Conservation (phyloP, 163 green algal genomes). For the Chloroidium sp. region DNA sequence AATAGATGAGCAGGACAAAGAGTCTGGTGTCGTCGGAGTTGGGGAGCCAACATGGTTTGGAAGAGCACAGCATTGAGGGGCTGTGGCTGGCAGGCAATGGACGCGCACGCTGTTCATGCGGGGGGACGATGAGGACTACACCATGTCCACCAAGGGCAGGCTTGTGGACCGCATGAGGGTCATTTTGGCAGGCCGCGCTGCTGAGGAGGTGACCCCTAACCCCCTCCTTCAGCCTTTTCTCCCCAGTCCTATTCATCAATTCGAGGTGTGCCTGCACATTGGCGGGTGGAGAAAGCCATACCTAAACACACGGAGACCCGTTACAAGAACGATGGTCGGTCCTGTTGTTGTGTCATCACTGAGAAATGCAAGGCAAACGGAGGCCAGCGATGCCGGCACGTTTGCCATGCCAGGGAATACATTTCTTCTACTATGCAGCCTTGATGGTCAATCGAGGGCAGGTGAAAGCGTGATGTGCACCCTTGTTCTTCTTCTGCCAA, state of each 20-base stretch:
- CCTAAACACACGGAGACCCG: neutral
- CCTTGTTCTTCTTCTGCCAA: neutral
- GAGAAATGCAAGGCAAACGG: neutral
- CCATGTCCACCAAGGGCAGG: constrained; percentile 63
- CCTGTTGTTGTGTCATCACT: neutral
- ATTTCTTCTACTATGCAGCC: too few species aligned
- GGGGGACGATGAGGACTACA: constrained; percentile 77
- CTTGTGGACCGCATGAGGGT: constrained; percentile 74
- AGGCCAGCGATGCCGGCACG: neutral
- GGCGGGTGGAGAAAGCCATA: neutral
- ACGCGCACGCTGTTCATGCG: constrained; percentile 42
- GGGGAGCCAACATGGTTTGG: too few species aligned
- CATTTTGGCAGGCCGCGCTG: constrained; percentile 60
- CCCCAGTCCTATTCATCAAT: neutral
- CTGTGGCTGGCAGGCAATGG: constrained; percentile 25
- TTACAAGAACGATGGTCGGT: neutral
- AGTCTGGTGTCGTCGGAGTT: too few species aligned
- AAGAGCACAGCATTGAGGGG: neutral
- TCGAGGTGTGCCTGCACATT: neutral
- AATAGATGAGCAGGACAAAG: too few species aligned
- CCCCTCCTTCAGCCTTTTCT: neutral
- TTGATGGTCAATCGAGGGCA: neutral
- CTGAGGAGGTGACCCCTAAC: constrained; percentile 24
- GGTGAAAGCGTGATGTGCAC: neutral
- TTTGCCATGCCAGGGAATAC: neutral